phyloP scores from a whole-genome alignment of 1,284 basidiomycete species.

The Sanghuangporus baumii region DNA sequence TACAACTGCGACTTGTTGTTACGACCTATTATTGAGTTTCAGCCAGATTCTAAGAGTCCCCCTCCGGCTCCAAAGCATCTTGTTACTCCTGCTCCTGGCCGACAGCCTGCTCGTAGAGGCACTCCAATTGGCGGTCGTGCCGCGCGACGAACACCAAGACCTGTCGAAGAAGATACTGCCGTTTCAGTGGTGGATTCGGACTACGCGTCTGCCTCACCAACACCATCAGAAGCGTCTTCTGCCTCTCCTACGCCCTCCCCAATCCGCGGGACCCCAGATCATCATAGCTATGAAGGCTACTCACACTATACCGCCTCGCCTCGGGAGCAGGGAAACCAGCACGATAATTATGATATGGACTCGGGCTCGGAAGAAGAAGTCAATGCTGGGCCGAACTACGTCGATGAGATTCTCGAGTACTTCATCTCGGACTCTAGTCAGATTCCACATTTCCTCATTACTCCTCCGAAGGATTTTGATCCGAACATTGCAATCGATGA shows the following conservation, averaged over 20 bases:
- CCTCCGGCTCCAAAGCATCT: slow-evolving; percentile 96
- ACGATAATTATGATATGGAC: slow-evolving; percentile 13
- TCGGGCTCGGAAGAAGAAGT: slow-evolving; percentile 36
- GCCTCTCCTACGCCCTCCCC: slow-evolving; percentile 89
- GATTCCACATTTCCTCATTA: slow-evolving; percentile 84
- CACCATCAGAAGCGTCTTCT: slow-evolving; percentile 79
- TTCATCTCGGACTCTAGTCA: slow-evolving; percentile 98
- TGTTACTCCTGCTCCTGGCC: slow-evolving; percentile 56
- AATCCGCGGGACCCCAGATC: slow-evolving; percentile 50
- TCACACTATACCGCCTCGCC: slow-evolving; percentile 30
- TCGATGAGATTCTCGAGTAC: slow-evolving; percentile 96
- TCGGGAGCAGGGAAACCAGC: slow-evolving; percentile 25
- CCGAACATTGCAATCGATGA: slow-evolving; percentile 98
- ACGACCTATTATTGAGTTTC: slow-evolving; percentile 94
- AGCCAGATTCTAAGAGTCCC: slow-evolving; percentile 87
- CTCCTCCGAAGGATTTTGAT: slow-evolving; percentile 90
- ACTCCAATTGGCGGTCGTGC: slow-evolving; percentile 41
- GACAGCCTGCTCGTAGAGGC: slow-evolving; percentile 49
- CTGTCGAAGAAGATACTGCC: slow-evolving; percentile 39
- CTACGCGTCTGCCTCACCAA: slow-evolving; percentile 80
- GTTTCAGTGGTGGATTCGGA: slow-evolving; percentile 65
- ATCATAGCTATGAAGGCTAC: slow-evolving; percentile 35
- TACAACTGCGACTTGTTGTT: slow-evolving; percentile 89
- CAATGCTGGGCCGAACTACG: slow-evolving; percentile 63
- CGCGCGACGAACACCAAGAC: slow-evolving; percentile 39